phyloP scores from a whole-genome alignment of 75 land plant genomes.

The Picea glauca region DNA sequence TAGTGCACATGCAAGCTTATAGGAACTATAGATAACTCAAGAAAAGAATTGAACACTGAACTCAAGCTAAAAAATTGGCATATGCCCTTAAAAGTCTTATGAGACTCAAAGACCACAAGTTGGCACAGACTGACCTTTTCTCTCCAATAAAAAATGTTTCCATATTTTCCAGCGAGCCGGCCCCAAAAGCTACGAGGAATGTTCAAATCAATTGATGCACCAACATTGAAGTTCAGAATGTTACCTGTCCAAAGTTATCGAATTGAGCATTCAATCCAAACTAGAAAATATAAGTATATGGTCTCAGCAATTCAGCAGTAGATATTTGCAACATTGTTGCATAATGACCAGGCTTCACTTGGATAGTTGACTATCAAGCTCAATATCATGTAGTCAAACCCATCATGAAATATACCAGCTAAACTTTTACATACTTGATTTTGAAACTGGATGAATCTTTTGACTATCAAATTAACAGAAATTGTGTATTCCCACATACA shows the following conservation, averaged over 20 bases:
- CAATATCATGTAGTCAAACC: background rate
- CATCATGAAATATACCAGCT: background rate
- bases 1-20: background rate
- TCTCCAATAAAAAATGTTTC: constrained; percentile 96
- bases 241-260: constrained; percentile 51
- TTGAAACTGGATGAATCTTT: background rate
- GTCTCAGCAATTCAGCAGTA: constrained; percentile 3
- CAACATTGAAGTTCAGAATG: constrained; percentile 93
- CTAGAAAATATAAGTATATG: background rate
- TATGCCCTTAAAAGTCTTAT: background rate
- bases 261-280: background rate
- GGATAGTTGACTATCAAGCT: background rate
- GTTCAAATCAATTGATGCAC: constrained; percentile 76
- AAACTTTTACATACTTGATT: background rate
- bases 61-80: background rate
- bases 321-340: background rate
- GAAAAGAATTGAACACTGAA: background rate
- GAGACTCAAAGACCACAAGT: background rate
- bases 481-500: background rate
- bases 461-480: background rate
- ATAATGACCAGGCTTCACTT: background rate
- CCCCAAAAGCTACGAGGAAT: constrained; percentile 95
- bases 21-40: background rate
- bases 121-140: constrained; percentile 61
- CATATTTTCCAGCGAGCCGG: constrained; percentile 94